These are phyloP conservation scores for Selenicereus undatus DNA, from an alignment of 148 eudicot species.

Conservation along the genomic window DNA sequence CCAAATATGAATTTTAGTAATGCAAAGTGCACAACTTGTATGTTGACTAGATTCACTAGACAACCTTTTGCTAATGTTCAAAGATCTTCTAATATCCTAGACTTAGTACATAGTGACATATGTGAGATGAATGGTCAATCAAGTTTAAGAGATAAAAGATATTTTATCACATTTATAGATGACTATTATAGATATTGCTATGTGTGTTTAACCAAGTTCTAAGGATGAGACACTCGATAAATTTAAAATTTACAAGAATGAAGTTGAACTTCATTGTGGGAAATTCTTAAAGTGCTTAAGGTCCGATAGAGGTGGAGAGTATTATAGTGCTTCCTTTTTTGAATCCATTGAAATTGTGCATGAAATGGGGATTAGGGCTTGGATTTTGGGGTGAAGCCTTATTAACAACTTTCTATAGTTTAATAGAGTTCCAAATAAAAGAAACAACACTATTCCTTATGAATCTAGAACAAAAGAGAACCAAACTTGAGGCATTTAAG, in stretches of 20 bases:
- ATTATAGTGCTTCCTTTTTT: neutral
- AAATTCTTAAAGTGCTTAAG: neutral
- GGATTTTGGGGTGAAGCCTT: constrained; percentile 8
- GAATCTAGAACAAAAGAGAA: constrained; percentile 1
- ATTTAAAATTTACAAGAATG: neutral
- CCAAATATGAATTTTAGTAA: neutral
- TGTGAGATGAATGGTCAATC: neutral
- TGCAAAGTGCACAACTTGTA: neutral
- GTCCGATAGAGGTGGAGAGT: constrained; percentile 6
- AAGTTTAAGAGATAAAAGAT: neutral
- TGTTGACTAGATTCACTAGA: neutral
- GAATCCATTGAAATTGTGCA: neutral
- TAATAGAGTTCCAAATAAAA: constrained; percentile 13
- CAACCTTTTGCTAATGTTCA: neutral
- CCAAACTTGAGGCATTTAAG: neutral
- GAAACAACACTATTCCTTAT: neutral
- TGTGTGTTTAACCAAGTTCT: neutral
- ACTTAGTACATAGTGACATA: neutral
- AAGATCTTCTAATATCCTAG: neutral
- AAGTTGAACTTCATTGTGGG: neutral
- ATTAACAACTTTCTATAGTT: neutral
- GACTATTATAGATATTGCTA: constrained; percentile 5
- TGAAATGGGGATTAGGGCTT: neutral
- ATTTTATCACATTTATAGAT: neutral
- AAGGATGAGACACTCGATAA: neutral